Evolutionary conservation across 225 moss, liverwort and hornwort species (phyloP), one percentile per base, ranked within the genome.

Genomic region (Physcomitrium patens): DNA sequence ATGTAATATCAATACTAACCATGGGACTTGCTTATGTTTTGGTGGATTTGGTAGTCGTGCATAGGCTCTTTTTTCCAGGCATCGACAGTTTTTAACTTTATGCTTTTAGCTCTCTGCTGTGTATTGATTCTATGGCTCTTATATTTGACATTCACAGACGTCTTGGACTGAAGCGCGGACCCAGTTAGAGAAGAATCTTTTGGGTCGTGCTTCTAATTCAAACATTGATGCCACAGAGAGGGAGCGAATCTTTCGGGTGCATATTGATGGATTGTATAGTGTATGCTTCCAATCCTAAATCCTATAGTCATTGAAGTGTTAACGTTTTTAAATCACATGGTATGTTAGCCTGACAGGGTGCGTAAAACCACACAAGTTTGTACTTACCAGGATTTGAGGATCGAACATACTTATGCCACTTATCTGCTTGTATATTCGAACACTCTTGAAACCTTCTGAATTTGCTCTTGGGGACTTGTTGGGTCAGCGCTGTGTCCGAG

Each of bases 111-210:
- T 27, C 50, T 43, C 12, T 48, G 67, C 24, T 16, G 52, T 68
- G 24, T 41, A n/a, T 57, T 75, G 55, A 51, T 46, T 48, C 28
- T 55, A 71, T 76, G n/a, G n/a, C 31, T 37, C 55, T 26, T 51
- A 51, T 49, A 48, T 57, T 61, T 28, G 72, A 44, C 19, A 50
- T 42, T 57, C 42, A 10, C 86, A 95, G 95, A 87, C 84, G 42
- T 89, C 95, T 19, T 91, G 93, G 95, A 90, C 87, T 57, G 91
- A 93, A 80, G 86, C 86, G 53, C 85, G 93, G 59, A 80, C 86
- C 73, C 93, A 95, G 73, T 60, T 95, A 68, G 93, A 91, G 74
- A 95, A 89, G 80, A 93, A 95, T 79, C 75, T 88, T 1, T 85
- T 91, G 67, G 87, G 82, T 43, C 91, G 95, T 74, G 93, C 95